Base-by-base conservation (phyloP, 1,284 basidiomycete genomes). In the Pseudozyma hubeiensis region DNA sequence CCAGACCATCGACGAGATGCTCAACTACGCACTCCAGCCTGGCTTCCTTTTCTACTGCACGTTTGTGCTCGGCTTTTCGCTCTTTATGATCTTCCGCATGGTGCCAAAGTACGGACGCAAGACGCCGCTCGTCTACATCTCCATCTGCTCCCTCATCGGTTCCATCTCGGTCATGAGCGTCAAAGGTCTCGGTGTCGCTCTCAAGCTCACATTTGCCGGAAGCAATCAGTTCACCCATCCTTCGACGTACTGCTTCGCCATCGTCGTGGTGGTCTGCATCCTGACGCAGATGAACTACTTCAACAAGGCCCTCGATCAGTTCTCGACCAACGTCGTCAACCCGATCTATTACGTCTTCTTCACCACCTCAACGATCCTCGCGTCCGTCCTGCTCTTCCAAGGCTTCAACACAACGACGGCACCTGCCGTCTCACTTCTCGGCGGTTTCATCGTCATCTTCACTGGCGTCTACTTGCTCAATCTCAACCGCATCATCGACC, bases 341-440 rank as follows among this genome's bases (percentile, higher is more conserved):
- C 96, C 97, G 0, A 92, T 97, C 88, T 99, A 99, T 87, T 98
- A 96, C 83, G 96, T 98, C 85, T 92, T 93, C 85, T 99, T 99
- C 87, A 95, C 94, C n/a, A 93, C 93, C 2, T 92, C 92, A 11
- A 98, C 96, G 31, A 93, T 97, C 81, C 88, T 96, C 54, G 94
- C 96, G 0, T 97, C 94, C 53, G 90, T 97, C 72, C 94, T 98
- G 76, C 89, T 98, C 67, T 98, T 98, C 88, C 92, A 93, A 87
- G 96, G 96, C 1, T 93, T 99, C 88, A 95, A 97, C 86, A 98
- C 94, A 3, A 89, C 90, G 17, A 90, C 90, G 5, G 89, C 93
- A 3, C 72, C 78, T 16, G 82, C 81, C 29, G 77, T 84, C 4
- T 83, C 82, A 29, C 69, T 84, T 30, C 64, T 84, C 3, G 80